These are phyloP conservation scores for Dothistroma pini DNA, from an alignment of 2,329 filamentous ascomycete genomes.

Conservation along the genomic window DNA sequence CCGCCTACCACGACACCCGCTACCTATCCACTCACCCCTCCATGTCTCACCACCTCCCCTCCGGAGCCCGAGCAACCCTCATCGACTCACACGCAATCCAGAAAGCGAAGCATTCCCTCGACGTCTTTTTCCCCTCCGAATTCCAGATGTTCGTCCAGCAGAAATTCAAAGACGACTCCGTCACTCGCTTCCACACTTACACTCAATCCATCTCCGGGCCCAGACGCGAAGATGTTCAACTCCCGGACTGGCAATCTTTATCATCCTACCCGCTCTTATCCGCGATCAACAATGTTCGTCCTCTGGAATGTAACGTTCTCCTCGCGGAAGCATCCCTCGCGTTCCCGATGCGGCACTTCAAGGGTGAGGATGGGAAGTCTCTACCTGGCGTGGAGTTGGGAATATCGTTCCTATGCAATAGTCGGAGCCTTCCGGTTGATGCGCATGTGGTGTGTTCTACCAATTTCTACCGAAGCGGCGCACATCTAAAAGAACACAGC, in stretches of 20 bases:
- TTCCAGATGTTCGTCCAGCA: slow-evolving; percentile 44
- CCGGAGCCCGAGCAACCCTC: slow-evolving; percentile 1
- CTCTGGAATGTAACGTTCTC: slow-evolving; percentile 37
- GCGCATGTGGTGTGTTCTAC: slow-evolving; percentile 25
- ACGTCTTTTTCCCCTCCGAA: slow-evolving; percentile 31
- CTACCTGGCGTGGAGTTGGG: slow-evolving; percentile 34
- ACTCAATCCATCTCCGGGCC: slow-evolving; percentile 34
- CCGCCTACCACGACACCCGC: slow-evolving; percentile 7
- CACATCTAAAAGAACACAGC: slow-evolving; percentile 23
- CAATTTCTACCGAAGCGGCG: slow-evolving; percentile 27
- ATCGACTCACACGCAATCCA: slow-evolving; percentile 10
- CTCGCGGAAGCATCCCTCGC: slow-evolving; percentile 43
- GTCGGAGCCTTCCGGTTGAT: slow-evolving; percentile 20
- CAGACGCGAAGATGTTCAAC: slow-evolving; percentile 31
- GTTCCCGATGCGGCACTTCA: slow-evolving; percentile 38
- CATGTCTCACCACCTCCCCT: slow-evolving; percentile 11
- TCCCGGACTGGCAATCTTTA: slow-evolving; percentile 35
- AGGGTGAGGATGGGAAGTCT: slow-evolving; percentile 33
- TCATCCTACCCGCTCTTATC: slow-evolving; percentile 32
- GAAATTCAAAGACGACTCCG: slow-evolving; percentile 25
- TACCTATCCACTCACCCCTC: slow-evolving; percentile 24
- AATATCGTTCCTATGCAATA: slow-evolving; percentile 32
- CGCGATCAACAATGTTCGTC: slow-evolving; percentile 22
- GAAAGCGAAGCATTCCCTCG: slow-evolving; percentile 22
- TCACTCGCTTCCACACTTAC: slow-evolving; percentile 38